Conservation (phyloP, 192 early-diverging fungal species). For the Coemansia sp. region DNA sequence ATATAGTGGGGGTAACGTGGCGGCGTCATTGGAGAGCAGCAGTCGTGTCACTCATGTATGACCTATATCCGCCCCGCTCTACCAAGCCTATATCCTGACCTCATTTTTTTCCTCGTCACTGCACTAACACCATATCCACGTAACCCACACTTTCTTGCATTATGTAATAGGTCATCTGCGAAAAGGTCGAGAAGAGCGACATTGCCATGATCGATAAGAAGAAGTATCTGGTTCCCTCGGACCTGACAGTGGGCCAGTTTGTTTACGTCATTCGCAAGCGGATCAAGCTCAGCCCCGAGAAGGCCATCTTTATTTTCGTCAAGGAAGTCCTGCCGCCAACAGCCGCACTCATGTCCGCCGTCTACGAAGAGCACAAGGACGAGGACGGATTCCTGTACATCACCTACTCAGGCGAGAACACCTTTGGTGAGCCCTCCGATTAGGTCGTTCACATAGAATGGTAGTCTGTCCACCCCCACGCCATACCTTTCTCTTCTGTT, state of each 20-base stretch:
- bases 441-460: too few relatives aligned
- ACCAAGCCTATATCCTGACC: neutral
- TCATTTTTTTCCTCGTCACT: neutral
- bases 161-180: constrained; percentile 67
- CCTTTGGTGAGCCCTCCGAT: constrained; percentile 58
- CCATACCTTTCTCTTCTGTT: neutral
- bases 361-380: constrained; percentile 98
- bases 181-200: constrained; percentile 97
- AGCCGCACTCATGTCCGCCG: constrained; percentile 85
- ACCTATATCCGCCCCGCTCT: too few relatives aligned
- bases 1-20: neutral
- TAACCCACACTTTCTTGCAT: neutral
- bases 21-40: too few relatives aligned
- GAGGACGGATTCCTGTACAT: constrained; percentile 98
- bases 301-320: constrained; percentile 99
- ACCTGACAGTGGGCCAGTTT: constrained; percentile 96
- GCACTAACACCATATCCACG: neutral
- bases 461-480: too few relatives aligned
- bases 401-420: constrained; percentile 88
- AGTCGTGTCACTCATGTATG: too few relatives aligned
- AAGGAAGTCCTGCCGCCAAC: constrained; percentile 95
- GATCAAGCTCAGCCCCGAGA: constrained; percentile 94
- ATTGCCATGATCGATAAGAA: constrained; percentile 98
- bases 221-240: constrained; percentile 96
- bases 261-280: constrained; percentile 96